Percentiles rank a stretch among this genome's conserved stretches.
phyloP scores from a whole-genome alignment of 441 rosid genomes.

The Populus trichocarpa region DNA sequence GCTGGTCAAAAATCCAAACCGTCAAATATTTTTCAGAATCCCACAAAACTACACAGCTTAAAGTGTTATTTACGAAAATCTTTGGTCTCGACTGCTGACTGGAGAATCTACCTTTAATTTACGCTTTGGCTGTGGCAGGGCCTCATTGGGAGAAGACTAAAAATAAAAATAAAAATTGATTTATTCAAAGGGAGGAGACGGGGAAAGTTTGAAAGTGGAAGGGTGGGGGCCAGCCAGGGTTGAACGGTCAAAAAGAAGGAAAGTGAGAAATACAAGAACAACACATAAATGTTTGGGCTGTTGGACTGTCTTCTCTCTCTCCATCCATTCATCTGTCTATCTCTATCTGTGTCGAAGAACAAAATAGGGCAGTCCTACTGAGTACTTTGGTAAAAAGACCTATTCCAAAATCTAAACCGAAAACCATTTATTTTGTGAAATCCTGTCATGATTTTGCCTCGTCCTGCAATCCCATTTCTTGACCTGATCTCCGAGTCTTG shows the following conservation, averaged over 20 bases:
- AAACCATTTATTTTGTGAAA: not conserved
- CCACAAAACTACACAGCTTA: too few relatives aligned
- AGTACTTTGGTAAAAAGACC: not conserved
- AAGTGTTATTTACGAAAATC: too few relatives aligned
- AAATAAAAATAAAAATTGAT: not conserved
- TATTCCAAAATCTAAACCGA: not conserved
- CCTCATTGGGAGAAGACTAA: not conserved
- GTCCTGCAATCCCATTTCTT: constrained; percentile 1
- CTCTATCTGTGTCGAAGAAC: not conserved
- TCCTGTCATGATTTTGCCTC: constrained; percentile 19
- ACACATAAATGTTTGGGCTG: constrained; percentile 37
- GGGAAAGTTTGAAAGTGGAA: constrained; percentile 12
- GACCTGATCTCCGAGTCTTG: constrained; percentile 12
- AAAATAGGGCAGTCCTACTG: not conserved
- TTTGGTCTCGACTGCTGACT: too few relatives aligned
- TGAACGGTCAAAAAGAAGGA: constrained; percentile 61
- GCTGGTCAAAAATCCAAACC: not conserved
- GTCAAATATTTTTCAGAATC: not conserved
- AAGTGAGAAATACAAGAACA: constrained; percentile 4
- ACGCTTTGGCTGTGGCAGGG: not conserved
- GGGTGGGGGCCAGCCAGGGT: constrained; percentile 22
- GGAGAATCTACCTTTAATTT: not conserved
- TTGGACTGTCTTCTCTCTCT: constrained; percentile 30
- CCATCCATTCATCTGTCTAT: not conserved
- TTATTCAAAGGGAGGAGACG: constrained; percentile 14